Percentiles rank a stretch among this genome's conserved stretches.
These are phyloP conservation scores for Striga hermonthica DNA, from an alignment of 305 asterid genomes.

Conservation along the genomic window DNA sequence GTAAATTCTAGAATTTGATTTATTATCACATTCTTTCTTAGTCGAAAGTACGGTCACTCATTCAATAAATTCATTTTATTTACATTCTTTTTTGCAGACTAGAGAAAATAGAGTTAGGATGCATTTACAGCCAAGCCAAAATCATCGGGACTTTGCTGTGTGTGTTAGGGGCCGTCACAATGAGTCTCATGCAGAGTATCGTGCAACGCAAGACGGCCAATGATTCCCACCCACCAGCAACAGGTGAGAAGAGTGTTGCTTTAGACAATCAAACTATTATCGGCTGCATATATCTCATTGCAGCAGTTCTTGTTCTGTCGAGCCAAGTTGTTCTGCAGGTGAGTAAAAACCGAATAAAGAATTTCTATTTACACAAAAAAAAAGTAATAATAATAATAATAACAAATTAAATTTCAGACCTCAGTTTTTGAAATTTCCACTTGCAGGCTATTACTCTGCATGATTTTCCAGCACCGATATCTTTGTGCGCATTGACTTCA, in stretches of 20 bases:
- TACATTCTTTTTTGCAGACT: slow-evolving; percentile 42
- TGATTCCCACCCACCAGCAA: slow-evolving; percentile 27
- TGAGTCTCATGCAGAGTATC: slow-evolving; percentile 71
- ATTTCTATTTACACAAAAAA: neutral
- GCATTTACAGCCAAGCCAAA: slow-evolving; percentile 70
- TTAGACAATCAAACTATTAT: slow-evolving; percentile 45
- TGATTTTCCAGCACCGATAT: slow-evolving; percentile 72
- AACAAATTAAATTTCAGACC: neutral
- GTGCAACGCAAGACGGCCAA: slow-evolving; percentile 21
- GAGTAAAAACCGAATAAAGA: neutral
- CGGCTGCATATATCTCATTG: slow-evolving; percentile 68
- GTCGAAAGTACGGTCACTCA: neutral
- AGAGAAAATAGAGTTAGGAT: slow-evolving; percentile 62
- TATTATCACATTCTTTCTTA: neutral
- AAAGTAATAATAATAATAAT: no score
- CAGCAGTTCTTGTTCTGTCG: slow-evolving; percentile 66
- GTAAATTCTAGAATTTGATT: slow-evolving; percentile 27
- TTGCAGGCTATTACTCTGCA: slow-evolving; percentile 67
- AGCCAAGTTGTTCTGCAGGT: slow-evolving; percentile 74
- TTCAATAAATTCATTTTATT: neutral
- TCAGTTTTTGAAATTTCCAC: neutral
- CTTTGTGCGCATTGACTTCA: slow-evolving; percentile 66
- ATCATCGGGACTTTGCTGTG: slow-evolving; percentile 72
- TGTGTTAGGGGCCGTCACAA: slow-evolving; percentile 63
- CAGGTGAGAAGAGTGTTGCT: neutral